phyloP scores from a whole-genome alignment of 2,329 filamentous ascomycete genomes.

The Fusarium sp. region DNA sequence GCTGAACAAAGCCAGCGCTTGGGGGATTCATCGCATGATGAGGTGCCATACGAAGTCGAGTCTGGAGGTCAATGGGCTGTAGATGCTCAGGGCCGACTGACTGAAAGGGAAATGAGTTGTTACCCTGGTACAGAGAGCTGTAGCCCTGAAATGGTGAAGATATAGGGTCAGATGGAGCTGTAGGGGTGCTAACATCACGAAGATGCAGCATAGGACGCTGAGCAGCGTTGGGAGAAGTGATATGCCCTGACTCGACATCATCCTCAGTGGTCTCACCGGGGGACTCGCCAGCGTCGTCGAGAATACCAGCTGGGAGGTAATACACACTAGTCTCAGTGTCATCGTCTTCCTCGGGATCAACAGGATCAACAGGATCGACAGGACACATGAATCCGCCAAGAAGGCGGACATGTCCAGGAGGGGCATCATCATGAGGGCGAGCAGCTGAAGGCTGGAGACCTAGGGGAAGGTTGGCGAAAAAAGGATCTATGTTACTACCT shows the following conservation, averaged over 20 bases:
- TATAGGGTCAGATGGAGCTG: too few species aligned
- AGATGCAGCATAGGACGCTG: not conserved
- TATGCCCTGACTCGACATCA: not conserved
- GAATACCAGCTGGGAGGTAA: not conserved
- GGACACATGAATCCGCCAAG: not conserved
- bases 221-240: not conserved
- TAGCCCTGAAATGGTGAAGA: not conserved
- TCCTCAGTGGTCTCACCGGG: not conserved
- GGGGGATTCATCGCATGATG: not conserved
- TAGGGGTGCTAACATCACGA: not conserved
- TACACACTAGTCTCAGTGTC: not conserved
- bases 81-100: not conserved
- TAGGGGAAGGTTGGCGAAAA: not conserved
- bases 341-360: not conserved
- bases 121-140: not conserved
- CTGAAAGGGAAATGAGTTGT: not conserved
- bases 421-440: not conserved
- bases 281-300: not conserved
- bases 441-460: not conserved
- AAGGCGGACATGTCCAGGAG: not conserved
- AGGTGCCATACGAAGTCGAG: not conserved
- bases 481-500: rapidly evolving
- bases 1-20: not conserved
- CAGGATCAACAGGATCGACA: too few species aligned
- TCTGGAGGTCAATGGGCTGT: not conserved